These are phyloP conservation scores for Candida schatavii DNA, from an alignment of 805 yeast genomes.

Conservation along the genomic window DNA sequence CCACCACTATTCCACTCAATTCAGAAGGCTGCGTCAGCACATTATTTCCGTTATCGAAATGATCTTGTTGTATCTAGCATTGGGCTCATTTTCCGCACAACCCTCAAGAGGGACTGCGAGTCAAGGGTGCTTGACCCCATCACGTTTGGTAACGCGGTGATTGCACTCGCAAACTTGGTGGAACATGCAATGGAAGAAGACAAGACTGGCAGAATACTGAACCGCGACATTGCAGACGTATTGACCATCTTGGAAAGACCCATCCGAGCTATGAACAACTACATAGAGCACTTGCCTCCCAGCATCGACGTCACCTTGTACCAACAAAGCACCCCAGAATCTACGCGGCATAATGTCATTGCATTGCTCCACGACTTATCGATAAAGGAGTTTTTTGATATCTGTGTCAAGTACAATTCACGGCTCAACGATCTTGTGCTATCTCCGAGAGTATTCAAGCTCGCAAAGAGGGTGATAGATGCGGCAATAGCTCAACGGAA, in stretches of 20 bases:
- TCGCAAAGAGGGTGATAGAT: slow-evolving; percentile 74
- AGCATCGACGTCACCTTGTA: slow-evolving; percentile 44
- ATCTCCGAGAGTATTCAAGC: slow-evolving; percentile 58
- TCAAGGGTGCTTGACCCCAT: slow-evolving; percentile 59
- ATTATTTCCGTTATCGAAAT: slow-evolving; percentile 14
- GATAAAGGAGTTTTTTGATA: slow-evolving; percentile 59
- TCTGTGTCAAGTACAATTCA: slow-evolving; percentile 61
- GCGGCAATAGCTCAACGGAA: slow-evolving; percentile 51
- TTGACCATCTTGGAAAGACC: slow-evolving; percentile 59
- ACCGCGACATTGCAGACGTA: slow-evolving; percentile 54
- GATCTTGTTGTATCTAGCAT: slow-evolving; percentile 28
- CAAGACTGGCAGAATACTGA: slow-evolving; percentile 50
- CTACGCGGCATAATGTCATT: slow-evolving; percentile 38
- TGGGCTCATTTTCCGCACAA: slow-evolving; percentile 37
- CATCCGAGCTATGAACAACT: slow-evolving; percentile 40
- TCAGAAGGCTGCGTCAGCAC: background rate
- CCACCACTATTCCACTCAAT: background rate
- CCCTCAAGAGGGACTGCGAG: slow-evolving; percentile 53
- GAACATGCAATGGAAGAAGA: slow-evolving; percentile 65
- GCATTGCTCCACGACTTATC: slow-evolving; percentile 61
- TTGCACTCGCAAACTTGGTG: slow-evolving; percentile 56
- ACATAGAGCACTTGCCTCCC: slow-evolving; percentile 38
- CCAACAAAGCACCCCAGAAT: slow-evolving; percentile 12
- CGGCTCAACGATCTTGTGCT: slow-evolving; percentile 63
- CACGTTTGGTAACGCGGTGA: slow-evolving; percentile 59